phyloP scores from a whole-genome alignment of 139 green algal species.

The Chlorella sp. region DNA sequence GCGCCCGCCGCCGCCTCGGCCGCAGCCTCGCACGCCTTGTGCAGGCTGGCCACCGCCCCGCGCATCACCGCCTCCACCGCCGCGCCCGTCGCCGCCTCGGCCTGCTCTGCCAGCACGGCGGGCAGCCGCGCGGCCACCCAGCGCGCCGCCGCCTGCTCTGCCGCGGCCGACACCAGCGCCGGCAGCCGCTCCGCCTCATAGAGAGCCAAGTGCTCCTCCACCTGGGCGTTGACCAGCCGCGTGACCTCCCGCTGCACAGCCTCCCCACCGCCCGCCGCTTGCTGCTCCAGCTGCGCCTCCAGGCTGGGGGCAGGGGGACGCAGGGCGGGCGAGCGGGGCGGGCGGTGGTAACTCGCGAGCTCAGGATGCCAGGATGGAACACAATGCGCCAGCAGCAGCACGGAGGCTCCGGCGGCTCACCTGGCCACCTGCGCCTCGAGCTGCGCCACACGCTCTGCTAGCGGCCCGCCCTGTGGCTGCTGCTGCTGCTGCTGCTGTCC shows the following conservation, averaged over 20 bases:
- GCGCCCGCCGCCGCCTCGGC: conserved; percentile 5
- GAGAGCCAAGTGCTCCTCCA: conserved; percentile 1
- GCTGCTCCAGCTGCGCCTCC: not conserved
- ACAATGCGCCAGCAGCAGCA: too few relatives aligned
- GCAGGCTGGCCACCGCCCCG: conserved; percentile 1
- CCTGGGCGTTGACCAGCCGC: not conserved
- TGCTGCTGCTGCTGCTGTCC: too few relatives aligned
- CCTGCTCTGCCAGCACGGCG: not conserved
- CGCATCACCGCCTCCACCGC: not conserved
- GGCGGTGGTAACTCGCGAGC: too few relatives aligned
- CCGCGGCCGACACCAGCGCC: not conserved
- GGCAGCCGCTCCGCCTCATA: not conserved
- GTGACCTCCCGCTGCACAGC: not conserved
- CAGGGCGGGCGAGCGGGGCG: too few relatives aligned
- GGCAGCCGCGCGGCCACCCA: conserved; percentile 2
- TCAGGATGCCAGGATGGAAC: too few relatives aligned
- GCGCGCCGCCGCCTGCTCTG: not conserved
- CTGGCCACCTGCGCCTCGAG: conserved; percentile 3
- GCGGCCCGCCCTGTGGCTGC: not conserved
- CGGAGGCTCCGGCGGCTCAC: not conserved
- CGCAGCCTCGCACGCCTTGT: not conserved
- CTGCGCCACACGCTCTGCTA: not conserved
- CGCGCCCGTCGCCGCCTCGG: not conserved
- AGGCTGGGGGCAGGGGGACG: too few relatives aligned
- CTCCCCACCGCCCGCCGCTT: not conserved